These are phyloP conservation scores for Emydomyces testavorans DNA, from an alignment of 2,329 filamentous ascomycete genomes.

Conservation along the genomic window DNA sequence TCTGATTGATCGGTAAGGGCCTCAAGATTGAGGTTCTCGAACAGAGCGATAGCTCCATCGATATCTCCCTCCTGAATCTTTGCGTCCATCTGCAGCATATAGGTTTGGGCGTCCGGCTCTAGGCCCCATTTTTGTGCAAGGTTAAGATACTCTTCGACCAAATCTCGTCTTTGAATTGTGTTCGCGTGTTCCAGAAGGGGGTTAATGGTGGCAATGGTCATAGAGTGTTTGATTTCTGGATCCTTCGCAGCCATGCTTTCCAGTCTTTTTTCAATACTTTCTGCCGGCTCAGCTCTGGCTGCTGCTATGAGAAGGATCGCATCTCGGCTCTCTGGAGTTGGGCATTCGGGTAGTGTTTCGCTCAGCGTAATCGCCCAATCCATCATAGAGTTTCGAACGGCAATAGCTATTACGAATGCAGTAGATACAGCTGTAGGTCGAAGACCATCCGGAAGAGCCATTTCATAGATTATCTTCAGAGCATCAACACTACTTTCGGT, in stretches of 20 bases:
- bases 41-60: constrained; percentile 44
- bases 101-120: constrained; percentile 56
- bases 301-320: constrained; percentile 65
- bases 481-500: constrained; percentile 45
- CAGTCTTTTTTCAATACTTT: constrained; percentile 64
- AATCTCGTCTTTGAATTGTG: constrained; percentile 55
- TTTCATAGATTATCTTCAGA: constrained; percentile 57
- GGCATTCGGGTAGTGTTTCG: constrained; percentile 33
- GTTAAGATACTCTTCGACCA: constrained; percentile 61
- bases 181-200: constrained; percentile 60
- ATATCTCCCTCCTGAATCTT: constrained; percentile 62
- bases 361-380: constrained; percentile 55
- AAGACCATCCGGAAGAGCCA: constrained; percentile 36
- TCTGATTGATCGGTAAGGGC: constrained; percentile 47
- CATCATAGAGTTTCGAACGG: constrained; percentile 47
- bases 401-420: constrained; percentile 48
- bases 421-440: constrained; percentile 40
- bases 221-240: constrained; percentile 37
- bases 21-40: constrained; percentile 45
- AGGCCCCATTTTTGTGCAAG: constrained; percentile 57
- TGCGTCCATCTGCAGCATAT: constrained; percentile 63
- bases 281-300: constrained; percentile 56
- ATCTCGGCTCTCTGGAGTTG: constrained; percentile 54
- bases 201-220: constrained; percentile 66
- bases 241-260: constrained; percentile 47